Conservation (phyloP, 225 moss, liverwort and hornwort species). For the Physcomitrium patens region DNA sequence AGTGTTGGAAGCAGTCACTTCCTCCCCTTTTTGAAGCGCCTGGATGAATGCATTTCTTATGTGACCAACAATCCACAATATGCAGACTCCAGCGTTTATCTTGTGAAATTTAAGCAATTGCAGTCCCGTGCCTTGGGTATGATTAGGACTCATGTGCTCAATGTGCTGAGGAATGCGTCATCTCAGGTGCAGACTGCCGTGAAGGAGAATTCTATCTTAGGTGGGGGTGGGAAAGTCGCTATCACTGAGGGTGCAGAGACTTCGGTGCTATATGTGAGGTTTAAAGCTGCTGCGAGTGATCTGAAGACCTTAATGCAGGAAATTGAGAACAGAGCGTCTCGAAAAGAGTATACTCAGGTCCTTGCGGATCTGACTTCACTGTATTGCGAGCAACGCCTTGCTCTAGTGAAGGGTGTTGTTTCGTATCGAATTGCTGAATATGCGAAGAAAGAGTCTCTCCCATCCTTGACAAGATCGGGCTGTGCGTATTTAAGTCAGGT, state of each 20-base stretch:
- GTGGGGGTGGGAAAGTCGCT: conserved; percentile 71
- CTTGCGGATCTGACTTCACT: conserved; percentile 81
- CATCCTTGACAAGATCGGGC: conserved; percentile 94
- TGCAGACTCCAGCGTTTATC: conserved; percentile 91
- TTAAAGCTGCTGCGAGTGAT: conserved; percentile 97
- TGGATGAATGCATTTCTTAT: conserved; percentile 96
- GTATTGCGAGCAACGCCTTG: conserved; percentile 93
- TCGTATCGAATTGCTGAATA: conserved; percentile 76
- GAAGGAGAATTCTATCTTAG: conserved; percentile 72
- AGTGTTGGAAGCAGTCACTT: conserved; percentile 90
- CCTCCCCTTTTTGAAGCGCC: conserved; percentile 84
- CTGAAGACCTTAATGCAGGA: conserved; percentile 95
- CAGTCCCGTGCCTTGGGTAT: conserved; percentile 94
- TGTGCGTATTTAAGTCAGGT: conserved; percentile 99
- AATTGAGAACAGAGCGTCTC: conserved; percentile 82
- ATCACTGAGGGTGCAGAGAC: conserved; percentile 95
- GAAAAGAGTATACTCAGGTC: conserved; percentile 89
- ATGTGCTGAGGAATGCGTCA: conserved; percentile 84
- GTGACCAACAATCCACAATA: conserved; percentile 95
- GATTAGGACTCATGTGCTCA: conserved; percentile 92
- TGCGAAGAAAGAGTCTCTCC: conserved; percentile 79
- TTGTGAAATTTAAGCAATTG: conserved; percentile 91
- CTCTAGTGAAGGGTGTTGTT: conserved; percentile 87
- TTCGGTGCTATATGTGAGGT: conserved; percentile 90
- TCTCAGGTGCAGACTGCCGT: conserved; percentile 87